A percentile compares a stretch with the other conserved stretches of the same genome.
These are phyloP conservation scores for Cutaneotrichosporon sp. DNA, from an alignment of 1,284 basidiomycete species.

Conservation along the genomic window DNA sequence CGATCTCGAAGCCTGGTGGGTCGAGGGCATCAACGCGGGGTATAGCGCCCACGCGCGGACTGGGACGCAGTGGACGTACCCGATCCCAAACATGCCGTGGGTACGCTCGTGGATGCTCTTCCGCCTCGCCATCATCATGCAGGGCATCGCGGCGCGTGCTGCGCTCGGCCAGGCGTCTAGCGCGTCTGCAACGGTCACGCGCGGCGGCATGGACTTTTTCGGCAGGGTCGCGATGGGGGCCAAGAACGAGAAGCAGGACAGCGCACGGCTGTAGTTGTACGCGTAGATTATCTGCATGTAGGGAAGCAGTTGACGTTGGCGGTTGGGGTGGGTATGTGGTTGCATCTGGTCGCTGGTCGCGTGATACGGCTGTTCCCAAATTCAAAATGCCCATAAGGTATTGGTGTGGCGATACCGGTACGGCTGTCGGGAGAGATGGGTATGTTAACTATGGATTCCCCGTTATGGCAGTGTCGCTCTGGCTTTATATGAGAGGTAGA, in stretches of 20 bases:
- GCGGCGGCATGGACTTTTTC: constrained; percentile 62
- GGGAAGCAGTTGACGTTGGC: no score
- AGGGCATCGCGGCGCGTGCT: constrained; percentile 87
- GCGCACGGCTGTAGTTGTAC: constrained; percentile 41
- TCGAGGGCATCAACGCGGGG: constrained; percentile 45
- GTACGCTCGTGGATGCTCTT: constrained; percentile 52
- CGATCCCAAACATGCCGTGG: constrained; percentile 45
- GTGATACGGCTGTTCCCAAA: no score
- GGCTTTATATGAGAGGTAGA: no score
- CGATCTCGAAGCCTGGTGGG: constrained; percentile 63
- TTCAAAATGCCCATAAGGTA: no score
- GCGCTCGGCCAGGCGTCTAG: constrained; percentile 83
- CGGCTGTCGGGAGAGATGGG: no score
- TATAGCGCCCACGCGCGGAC: constrained; percentile 28
- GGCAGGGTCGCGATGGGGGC: constrained; percentile 63
- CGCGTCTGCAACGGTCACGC: constrained; percentile 62
- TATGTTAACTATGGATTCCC: no score
- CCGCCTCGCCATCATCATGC: constrained; percentile 75
- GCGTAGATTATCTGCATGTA: background rate
- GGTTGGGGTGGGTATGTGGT: no score
- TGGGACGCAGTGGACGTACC: constrained; percentile 36
- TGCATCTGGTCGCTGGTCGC: no score
- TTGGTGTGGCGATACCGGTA: no score
- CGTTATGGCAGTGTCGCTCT: no score
- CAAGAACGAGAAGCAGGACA: constrained; percentile 57